Conservation (phyloP, 2,329 filamentous ascomycete species). For the Alternaria viburni region DNA sequence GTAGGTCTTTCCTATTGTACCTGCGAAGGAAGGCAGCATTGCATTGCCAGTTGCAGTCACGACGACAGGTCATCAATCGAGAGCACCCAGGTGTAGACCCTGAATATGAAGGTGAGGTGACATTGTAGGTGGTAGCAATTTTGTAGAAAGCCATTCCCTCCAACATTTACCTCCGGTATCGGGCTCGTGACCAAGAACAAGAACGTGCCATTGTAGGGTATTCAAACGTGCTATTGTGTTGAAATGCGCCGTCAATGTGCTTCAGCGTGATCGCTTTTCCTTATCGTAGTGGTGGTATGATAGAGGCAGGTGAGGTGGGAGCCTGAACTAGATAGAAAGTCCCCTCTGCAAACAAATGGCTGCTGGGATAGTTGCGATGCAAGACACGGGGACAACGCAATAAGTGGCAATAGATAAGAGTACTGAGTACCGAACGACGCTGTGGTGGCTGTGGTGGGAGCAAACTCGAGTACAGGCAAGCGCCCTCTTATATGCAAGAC, state of each 20-base stretch:
- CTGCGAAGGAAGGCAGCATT: neutral
- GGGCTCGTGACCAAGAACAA: neutral
- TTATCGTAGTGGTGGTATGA: neutral
- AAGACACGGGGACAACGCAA: neutral
- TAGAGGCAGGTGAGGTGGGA: neutral
- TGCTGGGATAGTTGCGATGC: neutral
- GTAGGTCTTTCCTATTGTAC: neutral
- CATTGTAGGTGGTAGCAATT: neutral
- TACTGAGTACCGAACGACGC: neutral
- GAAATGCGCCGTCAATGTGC: neutral
- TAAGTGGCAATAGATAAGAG: neutral
- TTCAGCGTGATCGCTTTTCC: neutral
- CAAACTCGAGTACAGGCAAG: neutral
- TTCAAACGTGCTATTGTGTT: neutral
- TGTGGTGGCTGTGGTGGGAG: neutral
- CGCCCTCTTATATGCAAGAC: neutral
- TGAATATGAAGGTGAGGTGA: neutral
- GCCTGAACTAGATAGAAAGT: neutral
- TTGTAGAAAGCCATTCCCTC: neutral
- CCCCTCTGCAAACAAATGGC: neutral
- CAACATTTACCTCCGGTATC: neutral
- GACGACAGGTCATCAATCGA: neutral
- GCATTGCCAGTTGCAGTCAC: neutral
- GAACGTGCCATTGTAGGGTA: neutral
- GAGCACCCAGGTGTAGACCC: neutral